Evolutionary conservation across 2,329 filamentous ascomycete genomes (phyloP).

Genomic region (Septoria petroselini): DNA sequence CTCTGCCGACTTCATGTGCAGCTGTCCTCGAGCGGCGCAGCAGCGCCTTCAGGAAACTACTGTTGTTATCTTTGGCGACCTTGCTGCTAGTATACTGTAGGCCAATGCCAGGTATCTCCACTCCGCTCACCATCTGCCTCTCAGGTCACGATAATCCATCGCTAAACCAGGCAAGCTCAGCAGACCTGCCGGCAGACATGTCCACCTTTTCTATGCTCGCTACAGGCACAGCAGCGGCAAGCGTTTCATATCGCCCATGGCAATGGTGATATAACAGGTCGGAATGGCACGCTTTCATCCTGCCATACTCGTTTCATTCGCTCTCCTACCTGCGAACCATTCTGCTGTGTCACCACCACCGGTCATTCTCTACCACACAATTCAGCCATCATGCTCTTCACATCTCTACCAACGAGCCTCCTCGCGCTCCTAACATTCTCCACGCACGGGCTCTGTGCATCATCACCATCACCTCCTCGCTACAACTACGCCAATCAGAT

Average conservation of each 20-base stretch:
- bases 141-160: conserved; percentile 3
- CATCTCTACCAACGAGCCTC: background rate
- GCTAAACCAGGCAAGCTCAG: background rate
- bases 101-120: background rate
- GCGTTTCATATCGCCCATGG: conserved; percentile 11
- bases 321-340: conserved; percentile 12
- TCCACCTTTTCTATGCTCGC: conserved; percentile 9
- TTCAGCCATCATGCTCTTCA: conserved; percentile 18
- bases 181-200: conserved; percentile 5
- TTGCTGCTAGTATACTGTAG: conserved; percentile 3
- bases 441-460: conserved; percentile 1
- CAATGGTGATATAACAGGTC: conserved; percentile 12
- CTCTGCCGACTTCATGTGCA: background rate
- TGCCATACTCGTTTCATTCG: conserved; percentile 13
- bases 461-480: background rate
- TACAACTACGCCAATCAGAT: conserved; percentile 17
- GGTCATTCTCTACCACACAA: conserved; percentile 7
- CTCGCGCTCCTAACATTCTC: conserved; percentile 6
- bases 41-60: conserved; percentile 1
- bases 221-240: conserved; percentile 24
- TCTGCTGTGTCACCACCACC: conserved; percentile 17
- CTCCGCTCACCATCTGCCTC: conserved; percentile 1
- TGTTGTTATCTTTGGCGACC: conserved; percentile 5
- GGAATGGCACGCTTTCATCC: conserved; percentile 16
- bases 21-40: conserved; percentile 6